Evolutionary conservation across 768 basidiomycete genomes (phyloP), one percentile per base, ranked within the genome.

Genomic region (Rossbeevera mucosa): DNA sequence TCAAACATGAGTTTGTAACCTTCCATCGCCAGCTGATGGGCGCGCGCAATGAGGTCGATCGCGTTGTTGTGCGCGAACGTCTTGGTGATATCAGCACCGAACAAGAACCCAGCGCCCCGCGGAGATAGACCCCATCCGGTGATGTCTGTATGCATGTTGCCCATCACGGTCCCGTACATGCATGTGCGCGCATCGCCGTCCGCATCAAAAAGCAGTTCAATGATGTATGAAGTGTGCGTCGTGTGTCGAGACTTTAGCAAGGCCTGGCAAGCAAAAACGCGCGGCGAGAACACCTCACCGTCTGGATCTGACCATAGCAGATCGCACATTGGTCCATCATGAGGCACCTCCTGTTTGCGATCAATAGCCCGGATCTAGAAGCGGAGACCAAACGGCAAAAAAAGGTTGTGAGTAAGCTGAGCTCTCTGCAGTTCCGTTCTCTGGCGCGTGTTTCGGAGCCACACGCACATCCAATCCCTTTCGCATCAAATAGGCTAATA

Each of bases 291-390:
- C 59, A 13, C 54, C 65, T 58, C 51, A 94, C 94, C 94, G 69
- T 98, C 95, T 42, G 95, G 95, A 75, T 98, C 95, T 53, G 94
- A 96, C 95, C 95, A 98, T n/a, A 98, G 76, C 2, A 98, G 76
- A 72, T 98, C 95, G 64, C 95, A 98, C 95, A 98, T 97, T 7
- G 94, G 86, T 12, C 95, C 95, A 65, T 98, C 95, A 68, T 98
- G 95, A 24, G 95, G 95, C 21, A 98, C 95, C 66, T 98, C 95
- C 69, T 95, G 93, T 69, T 94, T 94, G 29, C 95, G 74, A 74
- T 97, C 94, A 61, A 98, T 95, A 31, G 85, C 79, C 47, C 95
- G 88, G 60, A 98, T 97, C 94, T 90, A 67, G 48, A 54, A 43
- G 30, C 49, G 55, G 59, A 48, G 52, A 51, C 47, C 50, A 33